Percentiles rank a stretch among this genome's conserved stretches.
Conservation (phyloP, 2,329 filamentous ascomycete genomes). For the Fusarium fujikuroi region DNA sequence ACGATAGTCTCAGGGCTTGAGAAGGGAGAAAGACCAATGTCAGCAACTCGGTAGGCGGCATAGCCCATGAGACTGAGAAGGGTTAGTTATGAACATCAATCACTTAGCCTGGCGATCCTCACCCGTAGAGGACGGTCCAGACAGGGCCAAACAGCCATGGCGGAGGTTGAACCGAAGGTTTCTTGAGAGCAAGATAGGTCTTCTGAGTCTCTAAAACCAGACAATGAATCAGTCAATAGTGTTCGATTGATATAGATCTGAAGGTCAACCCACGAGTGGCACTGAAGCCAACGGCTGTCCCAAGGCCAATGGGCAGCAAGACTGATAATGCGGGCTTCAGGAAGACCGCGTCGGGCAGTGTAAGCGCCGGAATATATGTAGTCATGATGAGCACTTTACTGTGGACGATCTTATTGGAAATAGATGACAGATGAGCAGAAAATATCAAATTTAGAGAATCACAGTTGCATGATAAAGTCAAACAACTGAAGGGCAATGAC, state of each 20-base stretch:
- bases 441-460: background rate
- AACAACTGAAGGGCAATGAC: constrained; percentile 33
- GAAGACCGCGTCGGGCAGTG: constrained; percentile 77
- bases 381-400: constrained; percentile 68
- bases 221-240: background rate
- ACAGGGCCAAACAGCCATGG: constrained; percentile 71
- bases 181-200: constrained; percentile 73
- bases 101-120: constrained; percentile 6
- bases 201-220: constrained; percentile 63
- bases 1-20: constrained; percentile 63
- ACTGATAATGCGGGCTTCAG: constrained; percentile 77
- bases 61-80: constrained; percentile 79
- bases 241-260: background rate
- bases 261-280: constrained; percentile 66
- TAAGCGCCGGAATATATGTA: constrained; percentile 80
- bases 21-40: constrained; percentile 67
- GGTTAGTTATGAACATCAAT: background rate
- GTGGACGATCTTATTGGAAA: background rate
- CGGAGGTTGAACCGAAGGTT: constrained; percentile 72
- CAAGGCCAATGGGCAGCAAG: constrained; percentile 78
- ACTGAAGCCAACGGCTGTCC: constrained; percentile 77
- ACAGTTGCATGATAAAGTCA: constrained; percentile 12
- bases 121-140: constrained; percentile 74
- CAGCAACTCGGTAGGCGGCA: constrained; percentile 82
- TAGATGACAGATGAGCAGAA: background rate